A percentile compares a stretch with the other conserved stretches of the same genome.
Conservation (phyloP, 768 basidiomycete genomes). For the Pulveroboletus sp. region DNA sequence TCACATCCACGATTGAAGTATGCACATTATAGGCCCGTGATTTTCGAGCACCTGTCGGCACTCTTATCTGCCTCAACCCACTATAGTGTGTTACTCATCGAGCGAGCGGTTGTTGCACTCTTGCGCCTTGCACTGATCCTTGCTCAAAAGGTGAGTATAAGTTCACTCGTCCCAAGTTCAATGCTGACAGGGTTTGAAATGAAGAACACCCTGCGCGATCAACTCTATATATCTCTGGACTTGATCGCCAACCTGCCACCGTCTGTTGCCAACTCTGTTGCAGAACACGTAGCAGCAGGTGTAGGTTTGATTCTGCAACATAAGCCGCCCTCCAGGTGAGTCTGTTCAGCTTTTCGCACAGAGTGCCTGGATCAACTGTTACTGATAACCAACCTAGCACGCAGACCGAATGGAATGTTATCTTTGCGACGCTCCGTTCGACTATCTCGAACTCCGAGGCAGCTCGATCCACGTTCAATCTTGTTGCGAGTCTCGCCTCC, state of each 20-base stretch:
- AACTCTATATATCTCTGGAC: constrained; percentile 92
- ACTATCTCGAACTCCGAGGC: constrained; percentile 86
- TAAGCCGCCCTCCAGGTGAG: constrained; percentile 58
- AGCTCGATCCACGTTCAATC: constrained; percentile 75
- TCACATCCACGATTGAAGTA: neutral
- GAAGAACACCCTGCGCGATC: constrained; percentile 82
- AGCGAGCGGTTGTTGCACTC: constrained; percentile 87
- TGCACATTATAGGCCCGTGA: constrained; percentile 65
- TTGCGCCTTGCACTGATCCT: constrained; percentile 80
- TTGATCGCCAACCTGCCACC: constrained; percentile 77
- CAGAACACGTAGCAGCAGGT: constrained; percentile 88
- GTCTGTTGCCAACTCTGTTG: constrained; percentile 72
- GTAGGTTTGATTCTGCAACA: constrained; percentile 77
- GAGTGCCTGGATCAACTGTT: neutral
- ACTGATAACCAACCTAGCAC: constrained; percentile 45
- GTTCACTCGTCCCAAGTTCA: neutral
- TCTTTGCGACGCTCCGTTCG: constrained; percentile 81
- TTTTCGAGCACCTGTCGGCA: constrained; percentile 88
- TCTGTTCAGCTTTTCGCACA: neutral
- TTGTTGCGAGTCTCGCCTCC: constrained; percentile 60
- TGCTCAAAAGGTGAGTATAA: constrained; percentile 60
- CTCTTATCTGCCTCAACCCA: constrained; percentile 70
- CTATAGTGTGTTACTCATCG: constrained; percentile 88
- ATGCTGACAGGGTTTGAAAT: constrained; percentile 1
- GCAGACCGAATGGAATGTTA: constrained; percentile 93